These are phyloP conservation scores for Colletotrichum gloeosporioides DNA, from an alignment of 2,329 filamentous ascomycete species.

Conservation along the genomic window DNA sequence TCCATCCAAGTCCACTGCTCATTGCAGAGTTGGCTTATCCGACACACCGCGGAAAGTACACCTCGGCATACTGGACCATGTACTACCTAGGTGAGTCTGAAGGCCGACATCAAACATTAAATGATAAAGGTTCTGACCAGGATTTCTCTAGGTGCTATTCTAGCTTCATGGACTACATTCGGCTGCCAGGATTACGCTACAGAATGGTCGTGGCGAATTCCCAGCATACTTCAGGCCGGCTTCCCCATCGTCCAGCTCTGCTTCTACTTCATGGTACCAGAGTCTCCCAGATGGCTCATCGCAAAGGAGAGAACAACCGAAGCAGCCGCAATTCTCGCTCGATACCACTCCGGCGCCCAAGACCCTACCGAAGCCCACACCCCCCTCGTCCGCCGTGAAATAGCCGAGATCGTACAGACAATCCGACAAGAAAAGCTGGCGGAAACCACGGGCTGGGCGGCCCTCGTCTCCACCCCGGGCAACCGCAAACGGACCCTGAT, in stretches of 20 bases:
- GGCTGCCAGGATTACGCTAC: conserved; percentile 9
- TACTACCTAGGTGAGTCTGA: conserved; percentile 29
- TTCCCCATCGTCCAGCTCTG: conserved; percentile 6
- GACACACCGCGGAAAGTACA: conserved; percentile 37
- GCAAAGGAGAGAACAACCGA: conserved; percentile 53
- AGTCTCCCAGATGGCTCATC: conserved; percentile 56
- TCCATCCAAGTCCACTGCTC: conserved; percentile 38
- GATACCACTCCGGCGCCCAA: conserved; percentile 48
- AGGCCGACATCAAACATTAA: neutral
- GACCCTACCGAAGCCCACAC: conserved; percentile 35
- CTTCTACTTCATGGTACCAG: conserved; percentile 40
- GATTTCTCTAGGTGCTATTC: conserved; percentile 9
- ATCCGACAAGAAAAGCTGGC: conserved; percentile 14
- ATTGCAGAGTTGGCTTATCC: conserved; percentile 40
- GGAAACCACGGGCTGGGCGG: conserved; percentile 17
- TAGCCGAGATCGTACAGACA: conserved; percentile 12
- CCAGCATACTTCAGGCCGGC: conserved; percentile 2
- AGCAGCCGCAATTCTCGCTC: conserved; percentile 51
- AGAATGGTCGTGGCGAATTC: conserved; percentile 10
- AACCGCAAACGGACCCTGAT: conserved; percentile 18
- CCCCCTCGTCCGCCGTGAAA: neutral
- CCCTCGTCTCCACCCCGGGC: conserved; percentile 21
- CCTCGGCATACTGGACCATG: conserved; percentile 37
- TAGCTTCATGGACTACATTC: conserved; percentile 22
- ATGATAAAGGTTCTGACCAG: neutral